Evolutionary conservation across 805 yeast species (phyloP).

Genomic region (Kodamaea leandrae): DNA sequence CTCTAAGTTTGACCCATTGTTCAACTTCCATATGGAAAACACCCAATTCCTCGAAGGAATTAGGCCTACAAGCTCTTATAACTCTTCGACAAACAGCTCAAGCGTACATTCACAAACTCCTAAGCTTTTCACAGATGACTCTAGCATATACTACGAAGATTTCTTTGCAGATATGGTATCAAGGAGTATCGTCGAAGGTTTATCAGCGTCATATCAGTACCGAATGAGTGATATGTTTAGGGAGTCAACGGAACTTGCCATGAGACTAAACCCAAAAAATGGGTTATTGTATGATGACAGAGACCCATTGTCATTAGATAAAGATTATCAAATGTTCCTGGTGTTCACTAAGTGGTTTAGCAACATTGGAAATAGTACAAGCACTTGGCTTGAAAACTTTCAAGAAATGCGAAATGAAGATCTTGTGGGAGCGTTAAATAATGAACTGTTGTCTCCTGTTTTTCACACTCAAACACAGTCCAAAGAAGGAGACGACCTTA

Average conservation of each 20-base stretch:
- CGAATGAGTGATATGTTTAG: conserved; percentile 3
- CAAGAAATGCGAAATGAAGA: conserved; percentile 4
- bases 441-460: not conserved
- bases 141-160: not conserved
- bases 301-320: conserved; percentile 8
- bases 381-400: conserved; percentile 3
- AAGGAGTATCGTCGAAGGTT: not conserved
- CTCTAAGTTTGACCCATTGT: conserved; percentile 3
- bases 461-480: too few relatives aligned
- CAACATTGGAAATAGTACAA: conserved; percentile 3
- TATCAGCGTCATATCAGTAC: conserved; percentile 5
- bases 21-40: conserved; percentile 7
- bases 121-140: not conserved
- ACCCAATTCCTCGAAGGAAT: not conserved
- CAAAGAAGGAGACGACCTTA: not conserved
- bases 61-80: not conserved
- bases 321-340: conserved; percentile 2
- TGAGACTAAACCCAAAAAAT: conserved; percentile 5
- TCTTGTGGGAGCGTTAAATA: not conserved
- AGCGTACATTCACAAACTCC: not conserved
- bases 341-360: not conserved
- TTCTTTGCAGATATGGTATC: not conserved
- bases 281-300: conserved; percentile 8
- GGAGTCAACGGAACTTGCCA: not conserved
- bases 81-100: not conserved